Evolutionary conservation across 768 basidiomycete species (phyloP).

Genomic region (Albatrellus ellisii): DNA sequence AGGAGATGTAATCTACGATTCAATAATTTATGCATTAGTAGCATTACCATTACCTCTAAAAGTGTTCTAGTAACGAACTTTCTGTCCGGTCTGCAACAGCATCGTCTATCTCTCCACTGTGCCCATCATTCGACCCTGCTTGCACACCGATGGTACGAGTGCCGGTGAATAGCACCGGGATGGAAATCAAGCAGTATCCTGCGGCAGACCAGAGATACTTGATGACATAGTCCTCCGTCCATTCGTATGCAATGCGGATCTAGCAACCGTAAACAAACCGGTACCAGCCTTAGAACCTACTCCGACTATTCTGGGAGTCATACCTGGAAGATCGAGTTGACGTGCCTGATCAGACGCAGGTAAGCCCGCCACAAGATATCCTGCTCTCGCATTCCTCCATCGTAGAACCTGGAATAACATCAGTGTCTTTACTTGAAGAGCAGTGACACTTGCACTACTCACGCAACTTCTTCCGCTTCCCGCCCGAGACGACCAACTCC

Average conservation of each 20-base stretch:
- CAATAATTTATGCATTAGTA: too few relatives aligned
- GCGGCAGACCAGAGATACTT: constrained; percentile 93
- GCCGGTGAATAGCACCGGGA: constrained; percentile 72
- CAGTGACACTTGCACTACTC: constrained; percentile 20
- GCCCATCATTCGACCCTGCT: constrained; percentile 4
- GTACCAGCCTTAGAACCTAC: neutral
- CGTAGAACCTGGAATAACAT: constrained; percentile 60
- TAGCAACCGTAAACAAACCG: constrained; percentile 18
- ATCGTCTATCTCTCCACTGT: constrained; percentile 14
- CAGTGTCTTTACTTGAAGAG: neutral
- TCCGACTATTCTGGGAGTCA: constrained; percentile 4
- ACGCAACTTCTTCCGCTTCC: constrained; percentile 91
- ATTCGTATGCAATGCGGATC: constrained; percentile 86
- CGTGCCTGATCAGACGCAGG: constrained; percentile 67
- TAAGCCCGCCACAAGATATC: constrained; percentile 75
- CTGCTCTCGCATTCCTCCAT: constrained; percentile 74
- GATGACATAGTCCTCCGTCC: constrained; percentile 96
- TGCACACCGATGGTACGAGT: constrained; percentile 20
- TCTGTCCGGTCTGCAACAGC: constrained; percentile 38
- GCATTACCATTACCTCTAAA: too few relatives aligned
- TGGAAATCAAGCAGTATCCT: constrained; percentile 84
- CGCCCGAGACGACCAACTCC: constrained; percentile 79
- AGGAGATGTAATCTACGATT: constrained; percentile 87
- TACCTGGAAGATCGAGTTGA: constrained; percentile 87
- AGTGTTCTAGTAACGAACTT: constrained; percentile 24